Evolutionary conservation across 202 grass and related monocot genomes (phyloP), one percentile per base, ranked within the genome.

Genomic region (Brachypodium distachyon): DNA sequence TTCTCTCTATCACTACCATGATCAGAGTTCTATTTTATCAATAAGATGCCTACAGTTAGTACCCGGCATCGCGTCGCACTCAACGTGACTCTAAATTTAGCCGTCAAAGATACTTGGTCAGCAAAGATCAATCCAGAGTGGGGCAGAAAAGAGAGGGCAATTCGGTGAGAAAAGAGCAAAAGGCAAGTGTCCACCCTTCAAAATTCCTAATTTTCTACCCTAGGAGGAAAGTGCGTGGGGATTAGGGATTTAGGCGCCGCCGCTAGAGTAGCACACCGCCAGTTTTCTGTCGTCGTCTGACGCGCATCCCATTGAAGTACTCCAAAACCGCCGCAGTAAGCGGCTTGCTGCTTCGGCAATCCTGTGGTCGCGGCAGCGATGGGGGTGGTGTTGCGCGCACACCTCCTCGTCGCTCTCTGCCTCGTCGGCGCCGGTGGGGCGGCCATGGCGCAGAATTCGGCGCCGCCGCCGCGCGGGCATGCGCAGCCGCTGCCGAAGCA

Each of bases 301-400:
- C 42, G 68, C 38, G 80, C 78, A 58, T 87, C 74, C 41, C 50
- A 18, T 42, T 40, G 43, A 55, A 4, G 53, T 77, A 29, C 34
- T 22, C 58, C 9, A 5, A 12, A 42, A n/a, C 12, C 65, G 25
- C 65, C 41, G 65, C 65, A 34, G 28, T 6, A 28, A 18, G 29
- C 16, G 34, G 29, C 39, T 14, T 27, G 1, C 1, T 25, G 37
- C 18, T 3, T 0, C 60, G 18, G 23, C 67, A 13, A 64, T 73
- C 67, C 49, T 0, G n/a, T 0, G 43, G 32, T 9, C 59, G 4
- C 39, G 68, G 48, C 48, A n/a, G n/a, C n/a, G n/a, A n/a, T n/a
- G n/a, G n/a, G n/a, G 55, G 81, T 81, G 86, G 77, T 40, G 47
- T 38, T 27, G 47, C 77, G 47, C 31, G 54, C 23, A 9, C 16